A percentile compares a stretch with the other conserved stretches of the same genome.
Conservation (phyloP, 2,329 filamentous ascomycete species). For the Ascochyta lentis region DNA sequence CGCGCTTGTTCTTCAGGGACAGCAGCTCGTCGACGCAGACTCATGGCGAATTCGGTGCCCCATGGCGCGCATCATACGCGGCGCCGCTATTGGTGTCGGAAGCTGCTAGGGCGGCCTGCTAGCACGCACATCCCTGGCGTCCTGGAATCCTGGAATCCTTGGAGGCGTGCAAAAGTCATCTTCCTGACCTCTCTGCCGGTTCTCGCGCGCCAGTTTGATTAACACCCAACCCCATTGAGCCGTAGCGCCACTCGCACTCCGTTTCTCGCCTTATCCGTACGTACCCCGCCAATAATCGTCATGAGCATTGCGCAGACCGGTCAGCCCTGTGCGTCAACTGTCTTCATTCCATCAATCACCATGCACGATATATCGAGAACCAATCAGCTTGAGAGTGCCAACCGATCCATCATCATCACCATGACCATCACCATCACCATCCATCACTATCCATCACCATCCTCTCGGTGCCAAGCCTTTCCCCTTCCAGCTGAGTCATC, state of each 20-base stretch:
- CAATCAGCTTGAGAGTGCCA: background rate
- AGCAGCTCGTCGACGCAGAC: slow-evolving; percentile 10
- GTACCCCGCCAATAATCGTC: slow-evolving; percentile 17
- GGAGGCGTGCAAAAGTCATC: slow-evolving; percentile 13
- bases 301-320: slow-evolving; percentile 6
- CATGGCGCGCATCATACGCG: slow-evolving; percentile 13
- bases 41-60: background rate
- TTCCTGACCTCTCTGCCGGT: slow-evolving; percentile 32
- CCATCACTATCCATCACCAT: background rate
- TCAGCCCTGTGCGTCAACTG: slow-evolving; percentile 8
- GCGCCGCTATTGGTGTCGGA: slow-evolving; percentile 12
- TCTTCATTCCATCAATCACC: slow-evolving; percentile 11
- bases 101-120: slow-evolving; percentile 10
- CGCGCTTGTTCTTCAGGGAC: slow-evolving; percentile 15
- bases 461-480: background rate
- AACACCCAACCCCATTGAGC: slow-evolving; percentile 23
- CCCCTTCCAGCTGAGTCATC: background rate
- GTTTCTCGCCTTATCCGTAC: slow-evolving; percentile 24
- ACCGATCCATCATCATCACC: background rate
- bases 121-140: slow-evolving; percentile 15
- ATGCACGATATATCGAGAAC: background rate
- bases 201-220: slow-evolving; percentile 32
- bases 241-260: slow-evolving; percentile 16
- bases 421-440: background rate
- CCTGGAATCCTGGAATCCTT: too few relatives aligned